These are phyloP conservation scores for Cyathus striatus DNA, from an alignment of 768 basidiomycete genomes.

Conservation along the genomic window DNA sequence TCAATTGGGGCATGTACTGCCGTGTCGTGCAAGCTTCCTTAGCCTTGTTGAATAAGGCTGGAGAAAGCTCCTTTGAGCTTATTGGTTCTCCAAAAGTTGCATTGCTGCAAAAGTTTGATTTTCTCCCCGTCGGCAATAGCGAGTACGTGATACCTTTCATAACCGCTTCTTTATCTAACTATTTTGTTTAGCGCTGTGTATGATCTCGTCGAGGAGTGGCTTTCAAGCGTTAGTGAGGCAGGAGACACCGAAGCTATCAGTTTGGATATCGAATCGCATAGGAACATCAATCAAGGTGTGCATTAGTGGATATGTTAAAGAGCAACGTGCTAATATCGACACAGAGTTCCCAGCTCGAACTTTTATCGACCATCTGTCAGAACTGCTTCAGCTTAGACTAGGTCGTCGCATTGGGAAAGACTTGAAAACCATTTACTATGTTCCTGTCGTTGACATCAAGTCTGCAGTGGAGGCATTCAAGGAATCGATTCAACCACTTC, in stretches of 20 bases:
- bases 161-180: constrained; percentile 7
- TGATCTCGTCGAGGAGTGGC: constrained; percentile 34
- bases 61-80: constrained; percentile 21
- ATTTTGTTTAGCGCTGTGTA: constrained; percentile 31
- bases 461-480: constrained; percentile 27
- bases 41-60: constrained; percentile 32
- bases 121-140: constrained; percentile 27
- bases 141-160: constrained; percentile 24
- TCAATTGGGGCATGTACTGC: constrained; percentile 52
- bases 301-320: not conserved
- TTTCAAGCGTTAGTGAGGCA: constrained; percentile 20
- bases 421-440: constrained; percentile 8
- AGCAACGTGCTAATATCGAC: not conserved
- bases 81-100: constrained; percentile 24
- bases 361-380: constrained; percentile 45
- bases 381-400: constrained; percentile 29
- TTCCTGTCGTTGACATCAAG: constrained; percentile 24
- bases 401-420: constrained; percentile 12
- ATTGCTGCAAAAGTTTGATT: constrained; percentile 19
- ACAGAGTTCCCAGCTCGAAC: constrained; percentile 41
- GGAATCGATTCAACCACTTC: constrained; percentile 21
- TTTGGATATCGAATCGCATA: constrained; percentile 37
- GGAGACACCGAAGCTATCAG: constrained; percentile 27
- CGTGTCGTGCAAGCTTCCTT: constrained; percentile 36
- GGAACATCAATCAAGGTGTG: constrained; percentile 41